Base-by-base conservation (phyloP, 345 rosid species). In the Orychophragmus violaceus region DNA sequence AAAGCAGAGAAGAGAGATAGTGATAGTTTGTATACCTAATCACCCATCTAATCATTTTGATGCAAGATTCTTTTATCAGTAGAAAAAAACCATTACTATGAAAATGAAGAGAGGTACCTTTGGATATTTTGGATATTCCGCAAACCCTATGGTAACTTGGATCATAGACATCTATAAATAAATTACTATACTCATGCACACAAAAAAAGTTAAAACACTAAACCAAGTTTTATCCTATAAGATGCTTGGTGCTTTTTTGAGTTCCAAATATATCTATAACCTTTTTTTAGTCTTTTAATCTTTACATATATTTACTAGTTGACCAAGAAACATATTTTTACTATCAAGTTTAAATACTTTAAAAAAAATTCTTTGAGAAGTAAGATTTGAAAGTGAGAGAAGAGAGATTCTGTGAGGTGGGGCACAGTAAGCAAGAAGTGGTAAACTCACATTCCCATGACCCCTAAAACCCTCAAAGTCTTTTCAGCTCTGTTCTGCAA, bases 401-500 rank as follows among this genome's bases (percentile, higher is more conserved):
- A 45, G 70, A 64, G 29, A 41, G 46, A 41, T 41, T 41, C 46
- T 41, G 19, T 41, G 46, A 41, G 46, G 46, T 41, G 10, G 10
- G 46, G 46, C 46, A 41, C 46, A 60, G 45, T 29, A 60, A 51
- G 13, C 74, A 41, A 60, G 67, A 60, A 16, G 13, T 14, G 16
- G 33, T 50, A 28, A 60, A 14, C 21, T 70, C 54, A 70, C 21
- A 53, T 60, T 59, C 53, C 45, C 61, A 50, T 61, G 61, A 68
- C 50, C 58, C 58, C 48, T 55, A 55, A 51, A 10, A 13, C 27
- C 48, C 41, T 27, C 25, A 18, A 19, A 60, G 67, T 69, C 73
- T 68, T 49, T 41, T 68, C 72, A 46, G 28, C 45, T 60, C 74
- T 69, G 28, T 35, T 60, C 74, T 69, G 74, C 25, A 50, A 35